Base-by-base conservation (phyloP, 257 asterid genomes). In the Linaria vulgaris region DNA sequence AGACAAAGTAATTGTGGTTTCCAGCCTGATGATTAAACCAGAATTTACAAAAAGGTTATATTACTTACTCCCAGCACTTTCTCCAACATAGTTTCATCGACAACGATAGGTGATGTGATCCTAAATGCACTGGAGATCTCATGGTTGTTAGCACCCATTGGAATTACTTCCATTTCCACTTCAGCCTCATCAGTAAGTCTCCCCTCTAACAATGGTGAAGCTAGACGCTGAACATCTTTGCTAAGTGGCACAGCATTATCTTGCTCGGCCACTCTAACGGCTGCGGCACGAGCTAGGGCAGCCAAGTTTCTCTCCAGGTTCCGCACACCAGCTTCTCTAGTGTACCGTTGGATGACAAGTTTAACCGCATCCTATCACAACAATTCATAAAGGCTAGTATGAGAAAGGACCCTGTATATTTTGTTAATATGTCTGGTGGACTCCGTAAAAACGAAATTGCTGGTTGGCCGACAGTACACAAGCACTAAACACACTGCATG, bases 321-420 rank as follows among this genome's bases (percentile, higher is more conserved):
- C 34, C 99, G 95, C 22, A 94, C 99, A 57, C 99, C 99, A 72
- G 99, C 99, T 86, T 94, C 99, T 72, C 99, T 87, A 56, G 99
- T 94, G 75, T 94, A 94, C 69, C 94, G 77, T 69, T 90, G 90
- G 76, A 94, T 94, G 73, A 94, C 76, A 74, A 94, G 92, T 69
- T 85, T 74, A 68, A 94, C 92, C 95, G 76, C 84, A 63, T 69
- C 95, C 99, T 94, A 61, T 62, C 66, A 76, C 52, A 77, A 67
- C 43, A 72, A n/a, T 5, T 43, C 63, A 81, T 44, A 30, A 59
- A 74, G 59, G 50, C 61, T 68, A 66, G 39, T 10, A 68, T 59
- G 64, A 75, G 39, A 55, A 44, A 44, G 60, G 70, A 70, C 64
- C 52, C 37, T 43, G 17, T 41, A 63, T 52, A 44, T 59, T 46